Evolutionary conservation across 2,329 filamentous ascomycete genomes (phyloP).

Genomic region (Cercospora sojina): DNA sequence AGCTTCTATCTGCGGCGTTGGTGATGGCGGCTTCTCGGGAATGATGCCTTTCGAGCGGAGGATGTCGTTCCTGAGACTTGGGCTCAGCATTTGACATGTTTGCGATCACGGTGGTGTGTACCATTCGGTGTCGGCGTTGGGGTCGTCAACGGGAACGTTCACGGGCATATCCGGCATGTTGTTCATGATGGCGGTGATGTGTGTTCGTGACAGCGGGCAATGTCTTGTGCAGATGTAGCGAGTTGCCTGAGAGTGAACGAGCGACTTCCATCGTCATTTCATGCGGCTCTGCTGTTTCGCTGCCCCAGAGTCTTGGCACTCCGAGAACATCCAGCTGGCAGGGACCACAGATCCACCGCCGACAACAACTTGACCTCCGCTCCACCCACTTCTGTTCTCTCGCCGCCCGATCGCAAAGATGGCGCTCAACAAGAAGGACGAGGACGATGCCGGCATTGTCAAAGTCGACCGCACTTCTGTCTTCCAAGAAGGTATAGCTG

Average conservation of each 20-base stretch:
- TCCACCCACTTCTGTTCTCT: background rate
- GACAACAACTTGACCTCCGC: slow-evolving; percentile 1
- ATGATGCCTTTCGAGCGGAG: slow-evolving; percentile 95
- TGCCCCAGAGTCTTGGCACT: slow-evolving; percentile 8
- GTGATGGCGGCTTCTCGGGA: slow-evolving; percentile 94
- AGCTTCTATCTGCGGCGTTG: slow-evolving; percentile 94
- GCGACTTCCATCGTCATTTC: background rate
- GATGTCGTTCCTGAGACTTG: slow-evolving; percentile 81
- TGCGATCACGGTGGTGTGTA: slow-evolving; percentile 38
- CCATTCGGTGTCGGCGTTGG: slow-evolving; percentile 98
- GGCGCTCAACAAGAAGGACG: slow-evolving; percentile 99
- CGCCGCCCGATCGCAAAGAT: slow-evolving; percentile 48
- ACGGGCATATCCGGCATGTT: slow-evolving; percentile 53
- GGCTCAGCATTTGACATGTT: slow-evolving; percentile 22
- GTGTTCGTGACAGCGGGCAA: background rate
- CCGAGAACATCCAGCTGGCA: slow-evolving; percentile 9
- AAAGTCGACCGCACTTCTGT: slow-evolving; percentile 97
- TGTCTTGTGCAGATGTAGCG: background rate
- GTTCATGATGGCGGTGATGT: slow-evolving; percentile 22
- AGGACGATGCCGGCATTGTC: slow-evolving; percentile 92
- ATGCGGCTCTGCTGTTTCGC: slow-evolving; percentile 7
- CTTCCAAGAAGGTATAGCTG: slow-evolving; percentile 83
- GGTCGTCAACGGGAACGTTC: slow-evolving; percentile 86
- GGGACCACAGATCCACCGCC: slow-evolving; percentile 6
- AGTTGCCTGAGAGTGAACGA: background rate